Conservation (phyloP, 176 grass and related monocot genomes). For the Juncus effusus region DNA sequence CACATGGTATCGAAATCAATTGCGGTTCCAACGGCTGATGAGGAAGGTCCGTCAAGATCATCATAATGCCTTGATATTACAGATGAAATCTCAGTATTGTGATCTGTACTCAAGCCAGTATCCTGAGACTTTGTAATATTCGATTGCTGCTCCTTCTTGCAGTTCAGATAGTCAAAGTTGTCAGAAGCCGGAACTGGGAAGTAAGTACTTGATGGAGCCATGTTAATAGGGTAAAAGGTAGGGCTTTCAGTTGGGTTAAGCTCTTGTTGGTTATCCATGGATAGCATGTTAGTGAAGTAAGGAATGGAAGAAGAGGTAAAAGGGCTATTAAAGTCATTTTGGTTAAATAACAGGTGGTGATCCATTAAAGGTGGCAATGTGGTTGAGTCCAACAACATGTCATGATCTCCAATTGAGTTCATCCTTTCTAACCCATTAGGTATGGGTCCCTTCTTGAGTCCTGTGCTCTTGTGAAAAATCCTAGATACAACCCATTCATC, state of each 20-base stretch:
- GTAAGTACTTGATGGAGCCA: slow-evolving; percentile 20
- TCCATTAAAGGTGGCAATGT: slow-evolving; percentile 42
- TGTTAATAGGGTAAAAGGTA: slow-evolving; percentile 27
- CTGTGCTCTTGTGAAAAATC: slow-evolving; percentile 36
- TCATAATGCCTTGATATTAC: slow-evolving; percentile 27
- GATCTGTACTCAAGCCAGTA: slow-evolving; percentile 18
- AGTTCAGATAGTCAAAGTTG: slow-evolving; percentile 22
- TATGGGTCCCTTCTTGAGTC: slow-evolving; percentile 26
- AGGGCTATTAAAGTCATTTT: slow-evolving; percentile 7
- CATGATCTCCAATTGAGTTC: slow-evolving; percentile 14
- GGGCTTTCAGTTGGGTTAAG: slow-evolving; percentile 25
- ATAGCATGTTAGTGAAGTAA: slow-evolving; percentile 22
- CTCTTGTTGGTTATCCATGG: slow-evolving; percentile 19
- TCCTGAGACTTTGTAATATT: slow-evolving; percentile 28
- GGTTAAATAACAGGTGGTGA: slow-evolving; percentile 18
- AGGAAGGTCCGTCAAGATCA: slow-evolving; percentile 25
- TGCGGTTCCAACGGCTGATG: neutral
- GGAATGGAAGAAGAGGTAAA: slow-evolving; percentile 10
- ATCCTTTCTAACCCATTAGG: slow-evolving; percentile 25
- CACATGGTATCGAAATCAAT: slow-evolving; percentile 35
- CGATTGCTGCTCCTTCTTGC: slow-evolving; percentile 30
- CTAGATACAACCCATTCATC: slow-evolving; percentile 43
- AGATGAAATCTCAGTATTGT: slow-evolving; percentile 34
- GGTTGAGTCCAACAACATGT: slow-evolving; percentile 33
- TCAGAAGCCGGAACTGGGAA: slow-evolving; percentile 6